These are phyloP conservation scores for Colletotrichum phormii DNA, from an alignment of 2,329 filamentous ascomycete species.

Conservation along the genomic window DNA sequence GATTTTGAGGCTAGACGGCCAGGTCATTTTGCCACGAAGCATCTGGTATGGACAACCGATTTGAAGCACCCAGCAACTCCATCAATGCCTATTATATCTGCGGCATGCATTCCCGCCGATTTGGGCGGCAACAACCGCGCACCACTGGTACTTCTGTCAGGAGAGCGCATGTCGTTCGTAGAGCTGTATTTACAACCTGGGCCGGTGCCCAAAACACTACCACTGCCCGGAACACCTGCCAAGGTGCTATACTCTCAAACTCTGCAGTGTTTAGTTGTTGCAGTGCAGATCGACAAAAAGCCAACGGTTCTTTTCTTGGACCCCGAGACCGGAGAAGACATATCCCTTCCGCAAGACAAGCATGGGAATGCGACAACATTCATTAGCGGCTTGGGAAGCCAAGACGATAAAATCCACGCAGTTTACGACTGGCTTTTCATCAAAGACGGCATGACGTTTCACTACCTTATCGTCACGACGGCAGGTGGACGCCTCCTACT, in stretches of 20 bases:
- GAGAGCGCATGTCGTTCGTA: slow-evolving; percentile 62
- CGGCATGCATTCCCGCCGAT: slow-evolving; percentile 56
- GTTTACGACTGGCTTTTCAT: slow-evolving; percentile 73
- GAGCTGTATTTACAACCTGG: slow-evolving; percentile 60
- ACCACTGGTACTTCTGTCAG: slow-evolving; percentile 62
- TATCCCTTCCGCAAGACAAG: slow-evolving; percentile 60
- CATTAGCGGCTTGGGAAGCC: slow-evolving; percentile 67
- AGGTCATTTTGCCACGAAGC: slow-evolving; percentile 52
- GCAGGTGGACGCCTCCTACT: slow-evolving; percentile 66
- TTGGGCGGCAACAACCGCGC: slow-evolving; percentile 51
- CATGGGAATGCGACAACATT: slow-evolving; percentile 56
- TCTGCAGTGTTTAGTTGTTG: slow-evolving; percentile 66
- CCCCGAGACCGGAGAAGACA: slow-evolving; percentile 62
- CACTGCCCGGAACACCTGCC: slow-evolving; percentile 59
- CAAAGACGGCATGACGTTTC: slow-evolving; percentile 68
- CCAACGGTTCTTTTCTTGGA: slow-evolving; percentile 69
- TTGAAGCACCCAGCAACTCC: slow-evolving; percentile 56
- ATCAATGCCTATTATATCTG: slow-evolving; percentile 61
- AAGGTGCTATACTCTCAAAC: slow-evolving; percentile 66
- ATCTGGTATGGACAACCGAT: slow-evolving; percentile 65
- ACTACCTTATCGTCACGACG: slow-evolving; percentile 72
- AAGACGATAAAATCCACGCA: slow-evolving; percentile 69
- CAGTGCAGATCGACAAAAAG: slow-evolving; percentile 54
- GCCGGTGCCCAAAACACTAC: slow-evolving; percentile 62
- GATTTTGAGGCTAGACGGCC: slow-evolving; percentile 45